Base-by-base conservation (phyloP, 2,329 filamentous ascomycete genomes). In the Penicillium sp. region DNA sequence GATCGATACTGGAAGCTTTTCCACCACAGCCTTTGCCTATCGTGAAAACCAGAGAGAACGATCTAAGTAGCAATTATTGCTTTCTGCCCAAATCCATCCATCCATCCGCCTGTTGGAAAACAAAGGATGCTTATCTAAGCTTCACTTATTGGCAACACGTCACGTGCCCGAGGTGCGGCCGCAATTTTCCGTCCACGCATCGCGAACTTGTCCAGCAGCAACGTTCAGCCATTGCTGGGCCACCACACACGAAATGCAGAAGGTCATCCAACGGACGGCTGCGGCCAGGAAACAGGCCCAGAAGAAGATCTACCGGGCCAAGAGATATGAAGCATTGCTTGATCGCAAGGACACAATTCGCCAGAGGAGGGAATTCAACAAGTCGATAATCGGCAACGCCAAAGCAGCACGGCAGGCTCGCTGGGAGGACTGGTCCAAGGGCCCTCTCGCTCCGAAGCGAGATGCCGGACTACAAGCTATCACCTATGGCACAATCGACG, bases 341-440 rank as follows among this genome's bases (percentile, higher is more conserved):
- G 62, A 71, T 31, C 58, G 63, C 54, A 69, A 59, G 50, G 66
- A 49, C 42, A 55, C 38, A 45, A 64, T 59, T 52, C 67, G 54
- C 52, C 55, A 56, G 42, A 59, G 45, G 52, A 71, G 56, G 58
- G 58, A 61, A 35, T 64, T 61, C 52, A 63, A 71, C 55, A 64
- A 63, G 50, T 53, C 60, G 42, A 49, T 69, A 51, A 53, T 71
- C 47, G 62, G 71, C 50, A 63, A 66, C 50, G 61, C 79, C 52
- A 72, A 73, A 55, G 62, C 66, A 13, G 81, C 81, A 38, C 78
- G 81, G 47, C 66, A 74, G 56, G 76, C 79, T 43, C 80, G 87
- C 46, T 80, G 78, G 53, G 87, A 95, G 66, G 85, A 92, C 68
- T 95, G 87, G 82, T 75, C 86, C 55, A 72, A 89, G 57, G 92